Conservation (phyloP, 768 basidiomycete species). For the Cystoderma amianthinum region DNA sequence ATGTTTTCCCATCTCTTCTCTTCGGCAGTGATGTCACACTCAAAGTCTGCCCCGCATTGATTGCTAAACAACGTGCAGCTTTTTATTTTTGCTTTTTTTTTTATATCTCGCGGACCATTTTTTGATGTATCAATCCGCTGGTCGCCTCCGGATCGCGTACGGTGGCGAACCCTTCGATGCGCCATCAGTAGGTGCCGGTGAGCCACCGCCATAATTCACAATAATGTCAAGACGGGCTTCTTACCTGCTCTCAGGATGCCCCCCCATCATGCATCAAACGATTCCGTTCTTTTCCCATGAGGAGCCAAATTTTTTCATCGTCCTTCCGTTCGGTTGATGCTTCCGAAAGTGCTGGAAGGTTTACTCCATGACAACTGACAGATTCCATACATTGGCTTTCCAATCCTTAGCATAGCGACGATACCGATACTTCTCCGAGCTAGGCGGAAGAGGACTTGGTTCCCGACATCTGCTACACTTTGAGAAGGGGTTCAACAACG, state of each 20-base stretch:
- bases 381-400: constrained; percentile 12
- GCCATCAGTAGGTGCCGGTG: background rate
- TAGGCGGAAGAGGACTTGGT: background rate
- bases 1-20: constrained; percentile 8
- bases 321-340: constrained; percentile 11
- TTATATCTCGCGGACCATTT: too few species aligned
- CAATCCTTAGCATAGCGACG: background rate
- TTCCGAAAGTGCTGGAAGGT: constrained; percentile 5
- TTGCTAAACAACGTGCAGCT: too few species aligned
- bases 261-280: background rate
- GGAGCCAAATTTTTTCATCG: constrained; percentile 2
- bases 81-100: too few species aligned
- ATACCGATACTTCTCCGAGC: background rate
- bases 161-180: background rate
- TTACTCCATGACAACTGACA: constrained; percentile 13
- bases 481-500: too few species aligned
- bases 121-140: too few species aligned
- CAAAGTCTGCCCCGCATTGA: too few species aligned
- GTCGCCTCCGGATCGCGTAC: background rate
- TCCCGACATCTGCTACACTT: background rate
- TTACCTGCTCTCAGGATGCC: background rate
- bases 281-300: background rate
- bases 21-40: constrained; percentile 6
- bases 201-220: background rate
- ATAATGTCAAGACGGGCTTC: background rate